Percentiles rank a stretch among this genome's conserved stretches.
phyloP scores from a whole-genome alignment of 2,329 filamentous ascomycete genomes.

The Ceratocystis colombiana region DNA sequence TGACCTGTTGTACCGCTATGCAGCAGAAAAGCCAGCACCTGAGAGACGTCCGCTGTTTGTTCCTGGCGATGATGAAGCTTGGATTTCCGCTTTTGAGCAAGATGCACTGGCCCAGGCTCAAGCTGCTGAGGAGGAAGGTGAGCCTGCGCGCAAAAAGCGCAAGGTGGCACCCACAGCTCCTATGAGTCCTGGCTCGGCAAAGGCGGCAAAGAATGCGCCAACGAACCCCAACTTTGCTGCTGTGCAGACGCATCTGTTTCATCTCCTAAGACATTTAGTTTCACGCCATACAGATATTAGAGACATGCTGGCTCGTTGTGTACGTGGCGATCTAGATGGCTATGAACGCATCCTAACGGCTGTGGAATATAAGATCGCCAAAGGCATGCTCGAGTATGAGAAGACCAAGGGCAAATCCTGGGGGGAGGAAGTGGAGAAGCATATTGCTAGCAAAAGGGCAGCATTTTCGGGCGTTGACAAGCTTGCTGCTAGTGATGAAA shows the following conservation, averaged over 20 bases:
- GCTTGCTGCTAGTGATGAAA: slow-evolving; percentile 26
- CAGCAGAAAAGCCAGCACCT: slow-evolving; percentile 56
- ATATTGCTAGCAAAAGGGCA: slow-evolving; percentile 24
- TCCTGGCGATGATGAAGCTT: slow-evolving; percentile 44
- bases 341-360: slow-evolving; percentile 68
- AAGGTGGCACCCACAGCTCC: slow-evolving; percentile 30
- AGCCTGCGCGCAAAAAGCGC: slow-evolving; percentile 45
- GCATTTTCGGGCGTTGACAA: slow-evolving; percentile 22
- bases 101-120: slow-evolving; percentile 30
- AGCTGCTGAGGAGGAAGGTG: slow-evolving; percentile 31
- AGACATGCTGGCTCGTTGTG: slow-evolving; percentile 64
- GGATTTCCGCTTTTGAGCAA: slow-evolving; percentile 35
- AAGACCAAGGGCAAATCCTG: slow-evolving; percentile 42
- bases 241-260: slow-evolving; percentile 89
- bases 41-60: slow-evolving; percentile 62
- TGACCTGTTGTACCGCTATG: slow-evolving; percentile 76
- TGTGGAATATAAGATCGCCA: slow-evolving; percentile 64
- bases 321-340: slow-evolving; percentile 59
- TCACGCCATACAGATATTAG: slow-evolving; percentile 70
- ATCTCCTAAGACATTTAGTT: slow-evolving; percentile 75
- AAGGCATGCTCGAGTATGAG: slow-evolving; percentile 60
- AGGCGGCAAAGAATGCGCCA: slow-evolving; percentile 24
- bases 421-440: slow-evolving; percentile 33
- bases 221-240: slow-evolving; percentile 53
- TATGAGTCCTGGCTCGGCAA: slow-evolving; percentile 25